Evolutionary conservation across 2,329 filamentous ascomycete species (phyloP).

Genomic region (Claviceps capensis): DNA sequence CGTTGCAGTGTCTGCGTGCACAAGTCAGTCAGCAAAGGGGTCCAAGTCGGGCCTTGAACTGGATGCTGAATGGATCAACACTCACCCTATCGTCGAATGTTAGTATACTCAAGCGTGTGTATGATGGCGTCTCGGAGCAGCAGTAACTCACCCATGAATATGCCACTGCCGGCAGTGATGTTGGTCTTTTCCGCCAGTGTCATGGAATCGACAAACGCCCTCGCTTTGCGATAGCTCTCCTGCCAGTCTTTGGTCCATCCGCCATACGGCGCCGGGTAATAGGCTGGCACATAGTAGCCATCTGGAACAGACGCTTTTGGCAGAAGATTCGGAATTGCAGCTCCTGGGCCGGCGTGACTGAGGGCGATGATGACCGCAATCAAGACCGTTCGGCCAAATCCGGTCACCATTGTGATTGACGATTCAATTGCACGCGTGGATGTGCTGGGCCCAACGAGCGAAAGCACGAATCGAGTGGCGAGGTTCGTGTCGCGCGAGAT

Average conservation of each 20-base stretch:
- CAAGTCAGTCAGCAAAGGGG: background rate
- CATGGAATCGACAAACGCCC: conserved; percentile 56
- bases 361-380: background rate
- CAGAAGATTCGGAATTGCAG: background rate
- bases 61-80: background rate
- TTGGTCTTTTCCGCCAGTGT: conserved; percentile 72
- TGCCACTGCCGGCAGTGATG: conserved; percentile 56
- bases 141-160: conserved; percentile 46
- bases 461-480: too few species aligned
- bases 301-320: background rate
- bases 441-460: background rate
- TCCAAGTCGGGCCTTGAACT: background rate
- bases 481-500: background rate
- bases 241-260: conserved; percentile 59
- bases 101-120: background rate
- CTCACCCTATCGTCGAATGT: conserved; percentile 3
- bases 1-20: conserved; percentile 46
- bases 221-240: conserved; percentile 56
- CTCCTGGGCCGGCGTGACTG: background rate
- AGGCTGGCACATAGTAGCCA: conserved; percentile 33
- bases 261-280: conserved; percentile 59
- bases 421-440: background rate
- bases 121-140: too few species aligned
- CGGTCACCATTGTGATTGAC: background rate
- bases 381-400: background rate